Evolutionary conservation across 2,329 filamentous ascomycete species (phyloP).

Genomic region (Teratosphaeria epicoccoides): DNA sequence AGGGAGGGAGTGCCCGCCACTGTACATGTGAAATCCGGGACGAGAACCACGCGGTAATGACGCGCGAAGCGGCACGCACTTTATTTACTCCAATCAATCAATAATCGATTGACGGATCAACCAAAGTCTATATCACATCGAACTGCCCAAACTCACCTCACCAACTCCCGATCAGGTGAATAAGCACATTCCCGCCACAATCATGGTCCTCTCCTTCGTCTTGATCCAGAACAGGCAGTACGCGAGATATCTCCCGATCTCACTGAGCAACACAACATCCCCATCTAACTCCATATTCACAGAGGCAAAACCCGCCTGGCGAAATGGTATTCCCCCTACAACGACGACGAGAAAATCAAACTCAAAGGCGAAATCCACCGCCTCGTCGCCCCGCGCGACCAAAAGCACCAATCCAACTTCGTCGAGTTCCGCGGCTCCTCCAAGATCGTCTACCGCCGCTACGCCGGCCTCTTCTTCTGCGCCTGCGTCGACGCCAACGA

Average conservation of each 20-base stretch:
- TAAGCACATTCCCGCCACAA: slow-evolving; percentile 7
- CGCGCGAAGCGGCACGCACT: neutral
- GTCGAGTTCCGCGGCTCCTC: slow-evolving; percentile 81
- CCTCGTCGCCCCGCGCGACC: slow-evolving; percentile 91
- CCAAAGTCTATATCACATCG: neutral
- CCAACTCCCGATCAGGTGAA: neutral
- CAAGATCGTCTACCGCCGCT: slow-evolving; percentile 94
- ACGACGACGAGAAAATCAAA: slow-evolving; percentile 97
- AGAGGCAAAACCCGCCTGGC: slow-evolving; percentile 97
- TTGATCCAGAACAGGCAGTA: slow-evolving; percentile 84
- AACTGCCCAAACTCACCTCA: neutral
- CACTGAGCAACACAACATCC: slow-evolving; percentile 1
- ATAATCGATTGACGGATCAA: neutral
- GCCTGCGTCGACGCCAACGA: slow-evolving; percentile 98
- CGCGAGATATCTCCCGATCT: no score
- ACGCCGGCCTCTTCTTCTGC: slow-evolving; percentile 97
- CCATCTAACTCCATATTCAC: slow-evolving; percentile 6
- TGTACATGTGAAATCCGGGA: neutral
- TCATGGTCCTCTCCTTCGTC: slow-evolving; percentile 75
- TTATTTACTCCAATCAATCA: neutral
- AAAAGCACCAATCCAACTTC: slow-evolving; percentile 99
- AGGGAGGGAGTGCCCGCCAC: neutral
- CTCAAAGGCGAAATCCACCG: slow-evolving; percentile 98
- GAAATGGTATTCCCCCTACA: slow-evolving; percentile 98
- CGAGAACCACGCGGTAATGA: neutral